Evolutionary conservation across 2,329 filamentous ascomycete genomes (phyloP).

Genomic region (Diaporthe vexans): DNA sequence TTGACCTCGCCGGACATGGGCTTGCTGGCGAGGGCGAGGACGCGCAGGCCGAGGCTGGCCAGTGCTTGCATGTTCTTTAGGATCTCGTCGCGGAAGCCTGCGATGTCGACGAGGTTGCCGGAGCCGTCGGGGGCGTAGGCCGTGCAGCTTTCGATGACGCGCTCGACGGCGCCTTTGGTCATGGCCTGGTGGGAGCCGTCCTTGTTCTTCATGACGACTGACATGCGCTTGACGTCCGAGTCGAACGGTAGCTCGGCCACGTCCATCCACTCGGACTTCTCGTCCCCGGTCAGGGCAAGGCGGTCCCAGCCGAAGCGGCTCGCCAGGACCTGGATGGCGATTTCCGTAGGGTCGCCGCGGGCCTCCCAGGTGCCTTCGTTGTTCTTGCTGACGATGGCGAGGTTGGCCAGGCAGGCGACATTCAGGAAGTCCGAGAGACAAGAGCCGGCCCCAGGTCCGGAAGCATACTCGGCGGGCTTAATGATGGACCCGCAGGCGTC

Average conservation of each 20-base stretch:
- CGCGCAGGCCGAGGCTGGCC: neutral
- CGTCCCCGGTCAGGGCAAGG: constrained; percentile 59
- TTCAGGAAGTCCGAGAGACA: constrained; percentile 58
- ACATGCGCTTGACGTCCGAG: constrained; percentile 76
- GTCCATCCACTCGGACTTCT: constrained; percentile 60
- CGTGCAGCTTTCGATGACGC: constrained; percentile 70
- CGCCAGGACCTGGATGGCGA: constrained; percentile 77
- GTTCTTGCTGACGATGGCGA: constrained; percentile 64
- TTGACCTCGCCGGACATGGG: constrained; percentile 57
- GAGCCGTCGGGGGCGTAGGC: neutral
- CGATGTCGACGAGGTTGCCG: constrained; percentile 53
- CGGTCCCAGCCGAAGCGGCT: constrained; percentile 72
- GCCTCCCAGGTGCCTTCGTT: constrained; percentile 64
- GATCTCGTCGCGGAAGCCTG: constrained; percentile 25
- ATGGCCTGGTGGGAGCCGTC: constrained; percentile 50
- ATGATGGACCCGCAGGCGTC: neutral
- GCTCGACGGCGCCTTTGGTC: constrained; percentile 73
- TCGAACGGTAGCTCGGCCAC: constrained; percentile 75
- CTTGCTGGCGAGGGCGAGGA: constrained; percentile 64
- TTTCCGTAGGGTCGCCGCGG: constrained; percentile 74
- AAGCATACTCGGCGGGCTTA: neutral
- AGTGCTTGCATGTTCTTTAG: constrained; percentile 63
- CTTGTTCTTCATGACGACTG: constrained; percentile 66
- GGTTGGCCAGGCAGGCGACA: constrained; percentile 71
- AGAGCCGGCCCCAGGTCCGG: neutral